Conservation (phyloP, 345 rosid species). For the Litchi chinensis region DNA sequence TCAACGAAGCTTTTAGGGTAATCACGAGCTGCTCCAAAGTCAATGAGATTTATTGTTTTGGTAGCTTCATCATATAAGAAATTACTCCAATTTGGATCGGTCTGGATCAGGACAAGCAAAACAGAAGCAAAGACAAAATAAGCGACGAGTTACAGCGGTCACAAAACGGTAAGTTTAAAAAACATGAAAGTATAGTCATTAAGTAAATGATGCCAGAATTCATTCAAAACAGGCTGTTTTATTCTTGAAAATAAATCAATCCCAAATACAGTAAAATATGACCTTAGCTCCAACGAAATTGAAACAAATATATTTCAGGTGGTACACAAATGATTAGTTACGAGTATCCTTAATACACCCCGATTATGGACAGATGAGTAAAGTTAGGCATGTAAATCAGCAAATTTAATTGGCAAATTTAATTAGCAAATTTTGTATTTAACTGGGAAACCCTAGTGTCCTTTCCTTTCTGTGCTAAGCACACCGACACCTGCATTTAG, state of each 20-base stretch:
- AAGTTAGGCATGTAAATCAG: not conserved
- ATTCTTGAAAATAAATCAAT: not conserved
- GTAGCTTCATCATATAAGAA: constrained; percentile 76
- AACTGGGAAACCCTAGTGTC: not conserved
- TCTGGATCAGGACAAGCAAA: constrained; percentile 46
- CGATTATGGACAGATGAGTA: not conserved
- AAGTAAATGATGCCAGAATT: not conserved
- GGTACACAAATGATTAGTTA: not conserved
- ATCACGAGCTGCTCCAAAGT: constrained; percentile 95
- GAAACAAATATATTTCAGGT: not conserved
- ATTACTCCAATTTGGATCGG: constrained; percentile 98
- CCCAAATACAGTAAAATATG: not conserved
- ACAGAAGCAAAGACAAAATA: constrained; percentile 11
- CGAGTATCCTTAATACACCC: not conserved
- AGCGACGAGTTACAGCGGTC: not conserved
- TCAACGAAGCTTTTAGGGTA: constrained; percentile 88
- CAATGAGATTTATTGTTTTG: constrained; percentile 76
- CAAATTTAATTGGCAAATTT: not conserved
- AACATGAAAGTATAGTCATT: not conserved
- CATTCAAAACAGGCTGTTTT: not conserved
- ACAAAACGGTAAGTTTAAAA: not conserved
- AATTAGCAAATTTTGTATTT: not conserved
- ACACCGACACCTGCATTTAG: not conserved
- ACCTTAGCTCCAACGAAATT: not conserved
- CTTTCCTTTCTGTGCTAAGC: not conserved